Percentiles rank a stretch among this genome's conserved stretches.
phyloP scores from a whole-genome alignment of 176 grass and related monocot genomes.

The Eremochloa ophiuroides region DNA sequence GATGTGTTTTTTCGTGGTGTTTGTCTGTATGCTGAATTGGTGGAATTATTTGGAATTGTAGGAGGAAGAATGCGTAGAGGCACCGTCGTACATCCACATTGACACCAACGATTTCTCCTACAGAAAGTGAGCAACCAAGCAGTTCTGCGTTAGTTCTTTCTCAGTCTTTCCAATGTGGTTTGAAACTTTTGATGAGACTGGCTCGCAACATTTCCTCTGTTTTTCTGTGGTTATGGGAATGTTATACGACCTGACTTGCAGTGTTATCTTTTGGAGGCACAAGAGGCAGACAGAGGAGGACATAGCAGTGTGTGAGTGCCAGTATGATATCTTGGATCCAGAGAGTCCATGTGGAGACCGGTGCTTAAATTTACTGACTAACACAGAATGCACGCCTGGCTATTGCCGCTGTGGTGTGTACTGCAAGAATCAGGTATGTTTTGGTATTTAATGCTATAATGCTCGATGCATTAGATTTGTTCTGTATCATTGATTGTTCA shows the following conservation, averaged over 20 bases:
- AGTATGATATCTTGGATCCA: slow-evolving; percentile 64
- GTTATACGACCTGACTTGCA: slow-evolving; percentile 12
- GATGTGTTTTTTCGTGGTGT: background rate
- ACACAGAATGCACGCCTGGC: slow-evolving; percentile 89
- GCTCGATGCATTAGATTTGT: background rate
- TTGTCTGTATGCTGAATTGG: background rate
- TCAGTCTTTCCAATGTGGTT: background rate
- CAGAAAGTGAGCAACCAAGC: slow-evolving; percentile 69
- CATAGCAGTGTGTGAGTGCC: slow-evolving; percentile 83
- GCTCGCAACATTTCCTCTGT: background rate
- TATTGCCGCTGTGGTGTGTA: slow-evolving; percentile 79
- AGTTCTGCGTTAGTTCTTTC: background rate
- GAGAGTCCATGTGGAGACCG: slow-evolving; percentile 74
- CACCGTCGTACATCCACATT: slow-evolving; percentile 68
- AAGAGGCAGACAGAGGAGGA: slow-evolving; percentile 90
- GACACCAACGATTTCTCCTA: slow-evolving; percentile 79
- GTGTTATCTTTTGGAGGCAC: slow-evolving; percentile 52
- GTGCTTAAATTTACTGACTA: slow-evolving; percentile 90
- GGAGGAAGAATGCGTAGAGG: slow-evolving; percentile 42
- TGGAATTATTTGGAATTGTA: background rate
- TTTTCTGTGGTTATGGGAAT: background rate
- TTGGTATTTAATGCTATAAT: background rate
- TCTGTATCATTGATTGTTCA: background rate
- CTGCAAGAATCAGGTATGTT: slow-evolving; percentile 88
- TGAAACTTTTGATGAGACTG: background rate